phyloP scores from a whole-genome alignment of 2,329 filamentous ascomycete genomes.

The Talaromyces sp. region DNA sequence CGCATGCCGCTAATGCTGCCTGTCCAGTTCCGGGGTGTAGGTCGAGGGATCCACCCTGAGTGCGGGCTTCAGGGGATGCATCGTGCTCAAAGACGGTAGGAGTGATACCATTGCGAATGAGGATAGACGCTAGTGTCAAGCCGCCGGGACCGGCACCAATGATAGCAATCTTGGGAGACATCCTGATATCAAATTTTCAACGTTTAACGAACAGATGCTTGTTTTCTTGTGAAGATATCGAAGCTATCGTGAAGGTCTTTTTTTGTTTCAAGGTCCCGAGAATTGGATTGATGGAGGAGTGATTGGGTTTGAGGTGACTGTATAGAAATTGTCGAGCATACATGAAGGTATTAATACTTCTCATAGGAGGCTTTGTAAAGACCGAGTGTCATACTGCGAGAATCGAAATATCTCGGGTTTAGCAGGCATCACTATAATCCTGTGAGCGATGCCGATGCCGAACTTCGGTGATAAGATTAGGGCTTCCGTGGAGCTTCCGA shows the following conservation, averaged over 20 bases:
- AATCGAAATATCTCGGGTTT: background rate
- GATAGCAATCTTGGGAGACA: conserved; percentile 18
- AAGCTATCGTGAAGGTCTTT: background rate
- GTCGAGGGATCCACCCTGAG: conserved; percentile 26
- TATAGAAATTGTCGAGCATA: background rate
- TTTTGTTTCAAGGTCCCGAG: background rate
- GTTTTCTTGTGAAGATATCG: background rate
- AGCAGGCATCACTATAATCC: background rate
- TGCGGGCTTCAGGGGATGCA: conserved; percentile 20
- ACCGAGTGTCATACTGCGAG: background rate
- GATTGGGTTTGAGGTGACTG: too few relatives aligned
- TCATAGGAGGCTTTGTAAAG: background rate
- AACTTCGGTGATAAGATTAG: background rate
- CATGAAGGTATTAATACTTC: background rate
- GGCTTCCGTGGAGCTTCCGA: background rate
- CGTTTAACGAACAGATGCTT: background rate
- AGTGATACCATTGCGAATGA: conserved; percentile 15
- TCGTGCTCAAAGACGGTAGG: conserved; percentile 28
- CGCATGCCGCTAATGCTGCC: conserved; percentile 22
- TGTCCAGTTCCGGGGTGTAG: conserved; percentile 24
- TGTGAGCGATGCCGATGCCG: conserved; percentile 5
- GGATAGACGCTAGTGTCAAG: conserved; percentile 15
- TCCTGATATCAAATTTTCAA: background rate
- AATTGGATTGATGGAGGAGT: background rate
- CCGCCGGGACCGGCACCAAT: conserved; percentile 20